Evolutionary conservation across 1,284 basidiomycete species (phyloP), one percentile per base, ranked within the genome.

Genomic region (Cryptococcus sp.): DNA sequence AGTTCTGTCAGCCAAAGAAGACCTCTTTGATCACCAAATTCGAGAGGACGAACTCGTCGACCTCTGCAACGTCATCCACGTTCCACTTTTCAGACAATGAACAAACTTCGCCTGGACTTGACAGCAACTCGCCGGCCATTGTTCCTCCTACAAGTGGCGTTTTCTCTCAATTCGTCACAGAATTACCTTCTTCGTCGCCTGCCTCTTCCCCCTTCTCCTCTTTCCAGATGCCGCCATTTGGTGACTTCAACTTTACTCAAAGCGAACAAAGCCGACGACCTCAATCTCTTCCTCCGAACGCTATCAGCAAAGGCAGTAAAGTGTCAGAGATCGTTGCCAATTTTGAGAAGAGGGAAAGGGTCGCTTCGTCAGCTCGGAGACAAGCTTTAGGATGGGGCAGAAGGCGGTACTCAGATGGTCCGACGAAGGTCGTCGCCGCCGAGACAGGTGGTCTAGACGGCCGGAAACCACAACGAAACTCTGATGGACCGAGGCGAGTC

Each of bases 301-400:
- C 2, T 23, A 23, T 23, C 23, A 23, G 23, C 23, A 23, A 23
- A 23, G 23, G 23, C 23, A 23, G 23, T 23, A 23, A 23, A 23
- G 23, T 23, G 23, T 23, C 23, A 23, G 23, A 23, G 23, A 23
- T 23, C 23, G 23, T 23, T 23, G 23, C 23, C 23, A 23, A 23
- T 2, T 23, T 35, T 11, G 38, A 51, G 15, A 51, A 54, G 47
- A 13, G 57, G 15, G 57, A 58, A 43, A 49, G 69, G 42, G 68
- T 71, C 10, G 61, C 59, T 30, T 65, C 62, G 4, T 54, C 50
- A 8, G 67, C 59, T 5, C 55, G 71, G 11, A 57, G 72, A 41
- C 56, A 66, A 38, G 68, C 67, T 23, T 53, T 74, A 3, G 71
- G 71, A 10, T 74, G 72, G 72, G 62, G 63, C 11, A 64, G 69